phyloP scores from a whole-genome alignment of 352 stramenopile genomes.

The Phytophthora cactorum region DNA sequence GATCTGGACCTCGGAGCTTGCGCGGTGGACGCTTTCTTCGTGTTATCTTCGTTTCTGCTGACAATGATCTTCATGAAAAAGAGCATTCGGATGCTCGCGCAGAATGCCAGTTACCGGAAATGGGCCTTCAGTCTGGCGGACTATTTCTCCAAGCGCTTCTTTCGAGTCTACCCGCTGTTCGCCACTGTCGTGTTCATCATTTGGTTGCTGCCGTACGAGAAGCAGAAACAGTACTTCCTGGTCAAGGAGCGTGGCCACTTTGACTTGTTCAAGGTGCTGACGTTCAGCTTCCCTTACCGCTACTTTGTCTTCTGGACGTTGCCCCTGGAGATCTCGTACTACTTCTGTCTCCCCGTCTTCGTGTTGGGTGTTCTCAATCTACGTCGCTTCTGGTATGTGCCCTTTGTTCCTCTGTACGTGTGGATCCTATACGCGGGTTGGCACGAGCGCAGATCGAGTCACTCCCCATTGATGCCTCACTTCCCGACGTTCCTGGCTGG shows the following conservation, averaged over 20 bases:
- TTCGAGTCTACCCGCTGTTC: conserved; percentile 46
- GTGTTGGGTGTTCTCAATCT: conserved; percentile 31
- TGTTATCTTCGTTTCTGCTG: conserved; percentile 52
- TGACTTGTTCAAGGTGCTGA: conserved; percentile 51
- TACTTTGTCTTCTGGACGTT: conserved; percentile 67
- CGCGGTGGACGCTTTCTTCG: conserved; percentile 48
- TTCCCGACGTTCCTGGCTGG: conserved; percentile 50
- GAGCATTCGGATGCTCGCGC: conserved; percentile 28
- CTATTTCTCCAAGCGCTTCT: conserved; percentile 50
- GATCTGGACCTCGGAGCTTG: conserved; percentile 38
- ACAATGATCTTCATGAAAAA: conserved; percentile 53
- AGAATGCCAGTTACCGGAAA: conserved; percentile 25
- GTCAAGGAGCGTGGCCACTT: conserved; percentile 41
- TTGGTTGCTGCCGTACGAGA: conserved; percentile 39
- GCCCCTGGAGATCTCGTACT: conserved; percentile 57
- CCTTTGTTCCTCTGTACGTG: conserved; percentile 31
- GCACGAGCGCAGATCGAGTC: conserved; percentile 30
- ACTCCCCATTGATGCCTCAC: conserved; percentile 37
- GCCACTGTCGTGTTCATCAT: conserved; percentile 26
- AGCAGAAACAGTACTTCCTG: conserved; percentile 39
- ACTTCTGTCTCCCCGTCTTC: conserved; percentile 53
- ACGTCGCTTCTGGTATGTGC: conserved; percentile 44
- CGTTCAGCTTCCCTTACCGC: conserved; percentile 40
- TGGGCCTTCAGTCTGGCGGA: conserved; percentile 35
- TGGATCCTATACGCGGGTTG: conserved; percentile 38